These are phyloP conservation scores for Hygrophoropsis aurantiaca DNA, from an alignment of 768 basidiomycete species.

Conservation along the genomic window DNA sequence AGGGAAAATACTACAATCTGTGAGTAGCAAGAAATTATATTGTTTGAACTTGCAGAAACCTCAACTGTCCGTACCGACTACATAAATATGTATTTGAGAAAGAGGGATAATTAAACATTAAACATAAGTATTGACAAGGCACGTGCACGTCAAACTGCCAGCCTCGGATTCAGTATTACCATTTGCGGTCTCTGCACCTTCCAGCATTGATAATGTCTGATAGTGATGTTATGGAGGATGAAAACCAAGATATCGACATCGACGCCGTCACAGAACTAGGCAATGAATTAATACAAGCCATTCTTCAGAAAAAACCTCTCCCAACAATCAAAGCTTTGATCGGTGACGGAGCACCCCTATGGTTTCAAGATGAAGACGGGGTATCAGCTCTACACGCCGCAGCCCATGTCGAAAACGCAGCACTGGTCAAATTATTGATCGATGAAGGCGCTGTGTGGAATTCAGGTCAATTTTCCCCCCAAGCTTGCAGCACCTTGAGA, in stretches of 20 bases:
- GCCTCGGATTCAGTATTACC: too few species aligned
- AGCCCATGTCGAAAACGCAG: constrained; percentile 64
- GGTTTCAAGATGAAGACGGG: constrained; percentile 88
- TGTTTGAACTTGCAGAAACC: too few species aligned
- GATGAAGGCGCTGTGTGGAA: constrained; percentile 92
- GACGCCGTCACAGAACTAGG: constrained; percentile 55
- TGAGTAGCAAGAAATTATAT: too few species aligned
- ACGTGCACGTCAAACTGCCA: too few species aligned
- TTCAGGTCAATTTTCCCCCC: constrained; percentile 50
- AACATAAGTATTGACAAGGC: too few species aligned
- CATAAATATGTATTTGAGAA: too few species aligned
- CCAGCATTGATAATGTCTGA: too few species aligned
- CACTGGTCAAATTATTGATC: constrained; percentile 67
- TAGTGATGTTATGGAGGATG: constrained; percentile 22
- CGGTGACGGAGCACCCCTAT: constrained; percentile 73
- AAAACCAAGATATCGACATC: constrained; percentile 32
- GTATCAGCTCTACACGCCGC: constrained; percentile 87
- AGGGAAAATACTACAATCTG: too few species aligned
- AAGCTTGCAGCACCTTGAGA: neutral
- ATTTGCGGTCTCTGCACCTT: too few species aligned
- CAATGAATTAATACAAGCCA: constrained; percentile 55
- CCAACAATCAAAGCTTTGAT: constrained; percentile 50
- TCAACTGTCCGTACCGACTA: too few species aligned
- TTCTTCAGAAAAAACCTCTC: constrained; percentile 48
- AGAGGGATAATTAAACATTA: too few species aligned